phyloP scores from a whole-genome alignment of 2,329 filamentous ascomycete genomes.

The Exutisphaerella laricina region DNA sequence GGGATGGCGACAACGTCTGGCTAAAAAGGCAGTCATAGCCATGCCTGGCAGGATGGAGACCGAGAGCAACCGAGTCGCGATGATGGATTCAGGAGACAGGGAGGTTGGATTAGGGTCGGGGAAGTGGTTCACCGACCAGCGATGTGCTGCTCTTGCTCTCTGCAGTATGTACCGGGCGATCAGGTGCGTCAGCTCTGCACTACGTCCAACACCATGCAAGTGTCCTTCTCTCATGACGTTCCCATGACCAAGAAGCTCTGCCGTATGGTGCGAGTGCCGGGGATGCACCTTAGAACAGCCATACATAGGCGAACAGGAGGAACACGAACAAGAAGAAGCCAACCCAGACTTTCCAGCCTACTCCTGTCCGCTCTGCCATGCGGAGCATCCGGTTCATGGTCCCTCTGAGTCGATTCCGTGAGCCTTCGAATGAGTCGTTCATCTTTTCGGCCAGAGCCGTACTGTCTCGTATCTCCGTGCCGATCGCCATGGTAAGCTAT shows the following conservation, averaged over 20 bases:
- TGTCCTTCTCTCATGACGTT: background rate
- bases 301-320: slow-evolving; percentile 84
- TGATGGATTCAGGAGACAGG: no score
- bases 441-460: slow-evolving; percentile 87
- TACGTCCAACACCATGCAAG: background rate
- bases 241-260: background rate
- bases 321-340: slow-evolving; percentile 79
- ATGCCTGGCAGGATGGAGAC: background rate
- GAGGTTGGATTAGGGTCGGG: no score
- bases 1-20: background rate
- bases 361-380: slow-evolving; percentile 92
- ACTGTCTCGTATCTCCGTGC: slow-evolving; percentile 89
- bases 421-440: slow-evolving; percentile 89
- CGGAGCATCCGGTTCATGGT: slow-evolving; percentile 97
- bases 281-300: slow-evolving; percentile 54
- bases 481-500: slow-evolving; percentile 85
- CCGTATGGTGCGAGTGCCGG: background rate
- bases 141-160: no score
- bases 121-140: no score
- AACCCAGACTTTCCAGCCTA: slow-evolving; percentile 93
- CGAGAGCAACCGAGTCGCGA: background rate
- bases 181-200: background rate
- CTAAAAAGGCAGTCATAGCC: background rate
- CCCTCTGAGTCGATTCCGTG: slow-evolving; percentile 70
- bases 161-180: no score